Percentiles rank a stretch among this genome's conserved stretches.
phyloP scores from a whole-genome alignment of 2,329 filamentous ascomycete species.

The Byssoonygena ceratinophila region DNA sequence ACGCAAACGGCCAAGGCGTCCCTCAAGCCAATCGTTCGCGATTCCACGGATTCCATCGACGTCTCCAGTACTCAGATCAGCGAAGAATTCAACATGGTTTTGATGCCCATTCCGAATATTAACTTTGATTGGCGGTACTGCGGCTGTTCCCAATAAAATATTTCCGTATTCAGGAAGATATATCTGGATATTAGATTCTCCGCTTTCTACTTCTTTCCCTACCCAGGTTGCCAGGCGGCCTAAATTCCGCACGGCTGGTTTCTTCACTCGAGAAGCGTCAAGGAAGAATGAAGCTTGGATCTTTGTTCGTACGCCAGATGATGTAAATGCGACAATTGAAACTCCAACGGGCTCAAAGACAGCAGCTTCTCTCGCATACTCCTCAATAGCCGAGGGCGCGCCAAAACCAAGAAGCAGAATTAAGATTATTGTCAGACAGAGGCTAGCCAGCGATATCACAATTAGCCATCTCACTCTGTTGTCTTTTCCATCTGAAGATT shows the following conservation, averaged over 20 bases:
- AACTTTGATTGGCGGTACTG: constrained; percentile 63
- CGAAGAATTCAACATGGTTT: constrained; percentile 68
- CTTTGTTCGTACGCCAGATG: constrained; percentile 64
- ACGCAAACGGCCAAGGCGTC: constrained; percentile 59
- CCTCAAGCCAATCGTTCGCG: constrained; percentile 80
- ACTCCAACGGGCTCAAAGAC: constrained; percentile 74
- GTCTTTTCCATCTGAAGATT: constrained; percentile 18
- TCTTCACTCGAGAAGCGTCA: constrained; percentile 64
- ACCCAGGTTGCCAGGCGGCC: constrained; percentile 73
- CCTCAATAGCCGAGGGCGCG: constrained; percentile 65
- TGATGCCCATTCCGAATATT: constrained; percentile 66
- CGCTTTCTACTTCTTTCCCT: constrained; percentile 62
- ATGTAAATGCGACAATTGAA: constrained; percentile 74
- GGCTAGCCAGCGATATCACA: constrained; percentile 56
- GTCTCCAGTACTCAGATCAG: constrained; percentile 65
- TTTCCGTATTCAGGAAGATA: constrained; percentile 75
- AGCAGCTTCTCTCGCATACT: constrained; percentile 74
- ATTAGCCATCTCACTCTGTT: constrained; percentile 59
- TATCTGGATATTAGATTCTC: constrained; percentile 61
- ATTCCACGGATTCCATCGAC: constrained; percentile 65
- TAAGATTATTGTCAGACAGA: constrained; percentile 52
- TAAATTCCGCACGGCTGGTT: constrained; percentile 59
- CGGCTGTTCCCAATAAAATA: constrained; percentile 64
- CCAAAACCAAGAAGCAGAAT: constrained; percentile 75
- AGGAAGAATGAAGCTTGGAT: constrained; percentile 73